Percentiles rank a stretch among this genome's conserved stretches.
Evolutionary conservation across 2,329 filamentous ascomycete genomes (phyloP).

Genomic region (Sporothrix humicola): DNA sequence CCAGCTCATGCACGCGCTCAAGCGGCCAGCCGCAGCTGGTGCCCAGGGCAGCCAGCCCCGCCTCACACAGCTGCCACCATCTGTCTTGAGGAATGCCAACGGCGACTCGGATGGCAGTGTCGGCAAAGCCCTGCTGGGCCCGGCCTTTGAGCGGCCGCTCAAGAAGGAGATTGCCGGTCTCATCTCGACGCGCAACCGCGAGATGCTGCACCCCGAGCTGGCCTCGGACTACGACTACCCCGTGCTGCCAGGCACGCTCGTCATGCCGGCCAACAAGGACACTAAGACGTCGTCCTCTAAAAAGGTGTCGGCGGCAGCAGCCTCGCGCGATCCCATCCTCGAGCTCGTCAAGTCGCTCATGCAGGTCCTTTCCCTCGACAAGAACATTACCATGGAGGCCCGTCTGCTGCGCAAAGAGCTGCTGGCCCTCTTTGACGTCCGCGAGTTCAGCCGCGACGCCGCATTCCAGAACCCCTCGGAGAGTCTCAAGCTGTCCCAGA

Average conservation of each 20-base stretch:
- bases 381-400: slow-evolving; percentile 86
- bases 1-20: slow-evolving; percentile 87
- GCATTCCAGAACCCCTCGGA: slow-evolving; percentile 85
- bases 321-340: slow-evolving; percentile 73
- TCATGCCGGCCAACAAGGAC: slow-evolving; percentile 40
- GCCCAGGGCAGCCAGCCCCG: slow-evolving; percentile 55
- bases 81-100: slow-evolving; percentile 49
- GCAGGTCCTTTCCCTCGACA: slow-evolving; percentile 90
- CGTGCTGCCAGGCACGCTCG: slow-evolving; percentile 69
- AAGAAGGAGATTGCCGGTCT: slow-evolving; percentile 85
- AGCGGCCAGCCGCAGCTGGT: slow-evolving; percentile 67
- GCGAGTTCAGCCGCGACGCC: slow-evolving; percentile 90
- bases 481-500: slow-evolving; percentile 71
- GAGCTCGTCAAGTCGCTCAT: slow-evolving; percentile 92
- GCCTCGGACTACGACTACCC: slow-evolving; percentile 89
- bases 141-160: slow-evolving; percentile 83
- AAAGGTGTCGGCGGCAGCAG: slow-evolving; percentile 28
- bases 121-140: slow-evolving; percentile 72
- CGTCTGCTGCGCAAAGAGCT: slow-evolving; percentile 88
- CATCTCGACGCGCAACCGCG: slow-evolving; percentile 84
- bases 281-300: slow-evolving; percentile 29
- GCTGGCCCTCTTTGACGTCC: slow-evolving; percentile 86
- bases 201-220: slow-evolving; percentile 87
- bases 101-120: slow-evolving; percentile 59
- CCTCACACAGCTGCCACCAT: slow-evolving; percentile 61